phyloP scores from a whole-genome alignment of 1,139 yeast species.

The Zygotorulaspora mrakii region DNA sequence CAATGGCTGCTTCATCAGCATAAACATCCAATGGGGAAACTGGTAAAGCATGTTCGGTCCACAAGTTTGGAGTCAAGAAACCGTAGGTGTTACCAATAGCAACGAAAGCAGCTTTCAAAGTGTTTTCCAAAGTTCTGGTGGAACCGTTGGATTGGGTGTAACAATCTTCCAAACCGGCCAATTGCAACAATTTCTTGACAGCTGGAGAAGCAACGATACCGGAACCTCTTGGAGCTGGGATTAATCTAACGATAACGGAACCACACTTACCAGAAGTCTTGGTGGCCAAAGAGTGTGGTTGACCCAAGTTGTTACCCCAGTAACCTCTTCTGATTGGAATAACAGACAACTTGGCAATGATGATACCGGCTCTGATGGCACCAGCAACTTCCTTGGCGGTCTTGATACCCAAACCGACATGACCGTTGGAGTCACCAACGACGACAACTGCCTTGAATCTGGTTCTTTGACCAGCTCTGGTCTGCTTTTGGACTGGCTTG shows the following conservation, averaged over 20 bases:
- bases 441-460: conserved; percentile 99
- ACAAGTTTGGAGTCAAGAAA: conserved; percentile 99
- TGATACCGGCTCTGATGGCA: conserved; percentile 99
- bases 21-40: conserved; percentile 93
- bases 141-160: conserved; percentile 99
- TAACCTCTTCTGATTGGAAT: conserved; percentile 99
- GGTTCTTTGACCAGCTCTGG: conserved; percentile 99
- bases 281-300: conserved; percentile 97
- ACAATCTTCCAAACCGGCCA: conserved; percentile 99
- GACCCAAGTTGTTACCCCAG: conserved; percentile 99
- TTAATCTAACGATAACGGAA: conserved; percentile 96
- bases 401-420: conserved; percentile 99
- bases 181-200: conserved; percentile 96
- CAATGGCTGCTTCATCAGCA: conserved; percentile 76
- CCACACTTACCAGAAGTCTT: conserved; percentile 99
- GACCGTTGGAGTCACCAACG: conserved; percentile 99
- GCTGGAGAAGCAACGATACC: conserved; percentile 99
- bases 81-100: conserved; percentile 99
- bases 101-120: conserved; percentile 98
- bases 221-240: conserved; percentile 99
- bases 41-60: conserved; percentile 82
- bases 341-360: conserved; percentile 97
- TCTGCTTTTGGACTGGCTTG: conserved; percentile 99
- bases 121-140: conserved; percentile 99
- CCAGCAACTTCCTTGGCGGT: conserved; percentile 99